These are phyloP conservation scores for Claviceps sp. DNA, from an alignment of 2,329 filamentous ascomycete species.

Conservation along the genomic window DNA sequence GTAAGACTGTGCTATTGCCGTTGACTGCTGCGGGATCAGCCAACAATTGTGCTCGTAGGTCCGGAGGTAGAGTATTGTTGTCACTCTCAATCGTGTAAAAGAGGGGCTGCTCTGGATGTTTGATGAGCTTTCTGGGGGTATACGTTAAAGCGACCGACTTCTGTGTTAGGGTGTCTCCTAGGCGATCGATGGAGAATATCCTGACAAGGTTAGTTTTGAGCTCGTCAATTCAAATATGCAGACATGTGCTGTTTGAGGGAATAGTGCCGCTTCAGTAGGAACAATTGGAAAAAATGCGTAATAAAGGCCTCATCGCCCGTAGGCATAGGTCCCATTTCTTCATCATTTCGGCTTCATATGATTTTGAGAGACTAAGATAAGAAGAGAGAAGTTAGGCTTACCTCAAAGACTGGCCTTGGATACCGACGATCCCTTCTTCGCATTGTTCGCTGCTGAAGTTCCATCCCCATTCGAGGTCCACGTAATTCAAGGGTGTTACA, in stretches of 20 bases:
- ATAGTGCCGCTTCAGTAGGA: conserved; percentile 67
- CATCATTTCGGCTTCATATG: conserved; percentile 46
- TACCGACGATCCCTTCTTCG: conserved; percentile 84
- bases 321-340: conserved; percentile 46
- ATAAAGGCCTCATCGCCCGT: conserved; percentile 40
- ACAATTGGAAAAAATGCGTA: conserved; percentile 66
- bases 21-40: conserved; percentile 58
- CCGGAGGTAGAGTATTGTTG: conserved; percentile 74
- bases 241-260: conserved; percentile 1
- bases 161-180: conserved; percentile 75
- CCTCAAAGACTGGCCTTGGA: conserved; percentile 79
- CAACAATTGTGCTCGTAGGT: conserved; percentile 62
- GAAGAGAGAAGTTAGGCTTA: conserved; percentile 29
- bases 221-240: neutral
- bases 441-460: conserved; percentile 95
- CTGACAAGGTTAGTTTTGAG: conserved; percentile 25
- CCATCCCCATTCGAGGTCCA: conserved; percentile 83
- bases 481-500: conserved; percentile 82
- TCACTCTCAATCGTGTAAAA: conserved; percentile 95
- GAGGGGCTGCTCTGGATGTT: conserved; percentile 74
- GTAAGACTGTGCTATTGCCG: conserved; percentile 56
- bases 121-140: conserved; percentile 76
- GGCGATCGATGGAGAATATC: conserved; percentile 82
- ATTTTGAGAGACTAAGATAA: neutral
- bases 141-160: conserved; percentile 78